Evolutionary conservation across 2,329 filamentous ascomycete species (phyloP).

Genomic region (Verruconis gallopava): DNA sequence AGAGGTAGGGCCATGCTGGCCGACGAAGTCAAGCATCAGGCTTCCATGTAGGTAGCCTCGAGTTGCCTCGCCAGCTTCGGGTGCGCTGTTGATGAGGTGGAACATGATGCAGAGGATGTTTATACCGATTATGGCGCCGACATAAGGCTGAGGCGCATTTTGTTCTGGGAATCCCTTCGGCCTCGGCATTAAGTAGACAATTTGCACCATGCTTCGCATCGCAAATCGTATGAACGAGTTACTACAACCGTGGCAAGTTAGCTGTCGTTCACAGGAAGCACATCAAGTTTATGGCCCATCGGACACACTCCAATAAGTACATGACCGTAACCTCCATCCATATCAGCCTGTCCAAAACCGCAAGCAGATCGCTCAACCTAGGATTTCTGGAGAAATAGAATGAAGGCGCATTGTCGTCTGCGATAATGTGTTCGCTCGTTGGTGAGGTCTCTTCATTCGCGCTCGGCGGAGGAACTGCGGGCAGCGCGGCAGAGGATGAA

Average conservation of each 20-base stretch:
- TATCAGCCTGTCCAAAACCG: conserved; percentile 41
- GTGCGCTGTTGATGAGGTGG: conserved; percentile 31
- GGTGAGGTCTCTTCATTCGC: neutral
- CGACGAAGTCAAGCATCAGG: conserved; percentile 51
- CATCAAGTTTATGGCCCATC: conserved; percentile 4
- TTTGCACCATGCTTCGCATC: conserved; percentile 41
- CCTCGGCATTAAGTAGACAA: conserved; percentile 37
- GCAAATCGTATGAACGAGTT: conserved; percentile 46
- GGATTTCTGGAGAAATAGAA: neutral
- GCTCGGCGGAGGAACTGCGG: neutral
- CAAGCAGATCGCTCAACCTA: neutral
- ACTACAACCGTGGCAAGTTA: conserved; percentile 22
- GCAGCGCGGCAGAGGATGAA: neutral
- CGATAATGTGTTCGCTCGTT: neutral
- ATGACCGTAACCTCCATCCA: conserved; percentile 48
- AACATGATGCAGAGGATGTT: conserved; percentile 44
- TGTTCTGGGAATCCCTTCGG: conserved; percentile 41
- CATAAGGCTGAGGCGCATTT: conserved; percentile 38
- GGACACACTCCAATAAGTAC: conserved; percentile 50
- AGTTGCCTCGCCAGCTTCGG: conserved; percentile 34
- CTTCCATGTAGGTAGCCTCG: conserved; percentile 48
- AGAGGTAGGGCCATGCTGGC: conserved; percentile 44
- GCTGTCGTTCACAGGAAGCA: neutral
- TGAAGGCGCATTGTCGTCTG: neutral
- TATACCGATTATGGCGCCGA: conserved; percentile 35